Conservation (phyloP, 2,329 filamentous ascomycete species). For the Xylaria arbuscula region DNA sequence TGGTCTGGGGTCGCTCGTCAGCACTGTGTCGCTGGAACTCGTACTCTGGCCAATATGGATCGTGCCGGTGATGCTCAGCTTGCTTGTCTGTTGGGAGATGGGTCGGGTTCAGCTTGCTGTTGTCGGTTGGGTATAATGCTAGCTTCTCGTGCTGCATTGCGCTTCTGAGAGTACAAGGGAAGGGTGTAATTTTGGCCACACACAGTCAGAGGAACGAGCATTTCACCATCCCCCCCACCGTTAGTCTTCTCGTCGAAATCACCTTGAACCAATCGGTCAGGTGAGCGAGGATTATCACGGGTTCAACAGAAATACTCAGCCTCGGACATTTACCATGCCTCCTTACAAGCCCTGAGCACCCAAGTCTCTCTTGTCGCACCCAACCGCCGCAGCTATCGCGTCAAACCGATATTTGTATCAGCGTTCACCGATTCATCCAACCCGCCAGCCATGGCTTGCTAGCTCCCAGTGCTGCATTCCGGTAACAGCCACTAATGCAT, state of each 20-base stretch:
- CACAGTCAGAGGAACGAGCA: slow-evolving; percentile 57
- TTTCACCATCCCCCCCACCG: slow-evolving; percentile 50
- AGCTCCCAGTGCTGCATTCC: slow-evolving; percentile 56
- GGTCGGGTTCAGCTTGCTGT: slow-evolving; percentile 42
- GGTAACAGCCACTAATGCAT: slow-evolving; percentile 58
- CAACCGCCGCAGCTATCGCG: slow-evolving; percentile 39
- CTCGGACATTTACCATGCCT: slow-evolving; percentile 52
- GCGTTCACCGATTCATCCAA: slow-evolving; percentile 44
- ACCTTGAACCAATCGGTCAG: slow-evolving; percentile 45
- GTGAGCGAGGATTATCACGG: slow-evolving; percentile 56
- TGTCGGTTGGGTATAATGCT: slow-evolving; percentile 41
- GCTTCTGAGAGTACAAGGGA: slow-evolving; percentile 51
- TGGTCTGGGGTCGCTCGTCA: slow-evolving; percentile 79
- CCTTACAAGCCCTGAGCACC: slow-evolving; percentile 59
- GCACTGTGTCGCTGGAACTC: slow-evolving; percentile 72
- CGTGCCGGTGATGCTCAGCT: slow-evolving; percentile 45
- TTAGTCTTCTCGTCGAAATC: slow-evolving; percentile 58
- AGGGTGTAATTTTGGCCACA: slow-evolving; percentile 61
- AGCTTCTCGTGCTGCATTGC: slow-evolving; percentile 41
- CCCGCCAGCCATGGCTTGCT: slow-evolving; percentile 43
- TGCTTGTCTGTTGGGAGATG: slow-evolving; percentile 47
- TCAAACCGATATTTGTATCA: slow-evolving; percentile 38
- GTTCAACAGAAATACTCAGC: slow-evolving; percentile 60
- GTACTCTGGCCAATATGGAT: slow-evolving; percentile 61
- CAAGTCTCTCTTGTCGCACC: slow-evolving; percentile 47